Evolutionary conservation across 2,329 filamentous ascomycete species (phyloP).

Genomic region (Lachnellula cervina): DNA sequence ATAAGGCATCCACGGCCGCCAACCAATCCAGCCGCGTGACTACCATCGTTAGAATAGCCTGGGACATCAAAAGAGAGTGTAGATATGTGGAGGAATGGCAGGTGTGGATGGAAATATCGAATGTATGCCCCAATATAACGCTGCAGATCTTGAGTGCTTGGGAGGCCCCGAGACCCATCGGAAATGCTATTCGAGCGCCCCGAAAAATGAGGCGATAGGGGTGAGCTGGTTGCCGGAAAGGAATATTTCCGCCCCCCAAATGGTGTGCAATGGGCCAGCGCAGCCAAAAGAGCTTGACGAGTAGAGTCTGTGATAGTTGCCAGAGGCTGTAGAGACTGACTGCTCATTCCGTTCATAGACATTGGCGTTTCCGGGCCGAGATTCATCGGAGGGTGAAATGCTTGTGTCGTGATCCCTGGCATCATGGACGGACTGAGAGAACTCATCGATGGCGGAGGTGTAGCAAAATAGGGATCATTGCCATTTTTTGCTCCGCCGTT

Average conservation of each 20-base stretch:
- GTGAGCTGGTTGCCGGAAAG: conserved; percentile 50
- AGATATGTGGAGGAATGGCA: conserved; percentile 90
- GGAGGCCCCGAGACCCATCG: conserved; percentile 56
- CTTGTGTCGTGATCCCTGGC: conserved; percentile 57
- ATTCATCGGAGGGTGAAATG: conserved; percentile 61
- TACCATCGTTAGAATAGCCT: conserved; percentile 58
- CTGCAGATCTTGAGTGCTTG: conserved; percentile 79
- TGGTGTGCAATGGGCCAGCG: conserved; percentile 50
- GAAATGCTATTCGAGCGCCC: conserved; percentile 44
- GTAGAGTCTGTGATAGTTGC: conserved; percentile 62
- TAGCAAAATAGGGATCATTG: conserved; percentile 73
- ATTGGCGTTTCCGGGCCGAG: conserved; percentile 70
- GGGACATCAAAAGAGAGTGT: conserved; percentile 86
- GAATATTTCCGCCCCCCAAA: conserved; percentile 61
- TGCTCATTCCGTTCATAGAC: conserved; percentile 55
- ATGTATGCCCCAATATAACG: conserved; percentile 89
- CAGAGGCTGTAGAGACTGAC: conserved; percentile 53
- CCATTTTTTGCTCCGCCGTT: conserved; percentile 66
- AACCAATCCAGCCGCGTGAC: conserved; percentile 53
- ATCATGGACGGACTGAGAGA: conserved; percentile 69
- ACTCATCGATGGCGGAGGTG: conserved; percentile 68
- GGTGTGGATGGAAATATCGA: conserved; percentile 85
- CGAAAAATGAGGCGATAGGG: conserved; percentile 48
- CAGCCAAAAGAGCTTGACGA: conserved; percentile 55
- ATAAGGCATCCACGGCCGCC: conserved; percentile 83